Percentiles rank a stretch among this genome's conserved stretches.
These are phyloP conservation scores for Ballota nigra DNA, from an alignment of 257 asterid species.

Conservation along the genomic window DNA sequence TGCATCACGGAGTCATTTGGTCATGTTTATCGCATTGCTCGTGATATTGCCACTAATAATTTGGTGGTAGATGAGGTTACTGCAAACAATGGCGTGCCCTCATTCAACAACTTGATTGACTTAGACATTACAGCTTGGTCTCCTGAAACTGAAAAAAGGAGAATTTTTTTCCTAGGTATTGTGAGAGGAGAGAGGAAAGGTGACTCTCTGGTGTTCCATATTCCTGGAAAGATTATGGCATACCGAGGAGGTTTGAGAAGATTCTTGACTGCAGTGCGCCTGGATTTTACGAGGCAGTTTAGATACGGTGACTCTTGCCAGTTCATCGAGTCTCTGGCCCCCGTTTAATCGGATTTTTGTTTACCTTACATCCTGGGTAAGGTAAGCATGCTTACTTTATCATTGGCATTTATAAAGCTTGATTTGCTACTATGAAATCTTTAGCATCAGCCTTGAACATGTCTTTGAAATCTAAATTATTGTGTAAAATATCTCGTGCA, in stretches of 20 bases:
- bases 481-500: no score
- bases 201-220: neutral
- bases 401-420: neutral
- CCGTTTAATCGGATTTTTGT: neutral
- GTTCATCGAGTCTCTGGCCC: neutral
- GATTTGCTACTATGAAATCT: no score
- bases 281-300: neutral
- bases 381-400: neutral
- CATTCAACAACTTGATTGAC: no score
- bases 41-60: neutral
- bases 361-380: neutral
- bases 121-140: neutral
- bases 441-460: no score
- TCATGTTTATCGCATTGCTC: neutral
- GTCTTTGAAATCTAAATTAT: no score
- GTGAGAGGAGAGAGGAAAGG: neutral
- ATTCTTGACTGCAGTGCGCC: neutral
- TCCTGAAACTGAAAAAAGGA: no score
- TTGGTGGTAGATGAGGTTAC: neutral
- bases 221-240: constrained; percentile 1
- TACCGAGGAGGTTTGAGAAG: neutral
- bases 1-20: neutral
- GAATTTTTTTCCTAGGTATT: neutral
- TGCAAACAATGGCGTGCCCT: neutral
- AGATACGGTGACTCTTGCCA: neutral